These are phyloP conservation scores for Plectosphaerella plurivora DNA, from an alignment of 2,329 filamentous ascomycete genomes.

Conservation along the genomic window DNA sequence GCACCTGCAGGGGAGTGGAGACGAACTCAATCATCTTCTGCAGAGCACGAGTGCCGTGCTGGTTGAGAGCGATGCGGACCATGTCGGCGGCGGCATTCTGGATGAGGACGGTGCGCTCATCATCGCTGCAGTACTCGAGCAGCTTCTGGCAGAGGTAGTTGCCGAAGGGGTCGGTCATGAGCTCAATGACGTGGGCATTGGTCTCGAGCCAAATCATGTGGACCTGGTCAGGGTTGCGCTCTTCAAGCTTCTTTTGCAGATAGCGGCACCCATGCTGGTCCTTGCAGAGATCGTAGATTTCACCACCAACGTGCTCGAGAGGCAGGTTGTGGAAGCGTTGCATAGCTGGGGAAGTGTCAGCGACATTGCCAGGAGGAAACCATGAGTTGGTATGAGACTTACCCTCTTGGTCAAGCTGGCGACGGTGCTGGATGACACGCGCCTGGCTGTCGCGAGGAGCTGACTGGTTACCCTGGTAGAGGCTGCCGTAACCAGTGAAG, in stretches of 20 bases:
- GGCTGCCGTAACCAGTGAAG: slow-evolving; percentile 48
- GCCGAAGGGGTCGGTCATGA: slow-evolving; percentile 98
- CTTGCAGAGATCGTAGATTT: slow-evolving; percentile 89
- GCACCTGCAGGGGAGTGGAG: slow-evolving; percentile 76
- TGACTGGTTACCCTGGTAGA: slow-evolving; percentile 40
- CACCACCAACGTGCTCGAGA: slow-evolving; percentile 73
- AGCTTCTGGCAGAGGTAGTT: slow-evolving; percentile 99
- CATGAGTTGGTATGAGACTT: slow-evolving; percentile 18
- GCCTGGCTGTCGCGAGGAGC: slow-evolving; percentile 68
- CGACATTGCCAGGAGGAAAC: neutral
- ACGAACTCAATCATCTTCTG: slow-evolving; percentile 99
- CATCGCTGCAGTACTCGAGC: slow-evolving; percentile 89
- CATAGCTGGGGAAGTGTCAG: slow-evolving; percentile 48
- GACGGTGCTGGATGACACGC: slow-evolving; percentile 71
- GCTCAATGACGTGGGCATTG: slow-evolving; percentile 86
- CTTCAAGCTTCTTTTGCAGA: slow-evolving; percentile 94
- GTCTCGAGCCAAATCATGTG: slow-evolving; percentile 95
- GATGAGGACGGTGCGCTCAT: slow-evolving; percentile 89
- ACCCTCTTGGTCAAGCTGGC: slow-evolving; percentile 70
- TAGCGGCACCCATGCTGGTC: slow-evolving; percentile 98
- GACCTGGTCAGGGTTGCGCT: slow-evolving; percentile 75
- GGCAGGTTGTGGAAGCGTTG: slow-evolving; percentile 80
- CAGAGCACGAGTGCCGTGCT: slow-evolving; percentile 91
- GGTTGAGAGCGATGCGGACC: slow-evolving; percentile 91
- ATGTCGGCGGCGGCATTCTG: slow-evolving; percentile 84